These are phyloP conservation scores for Pythium aquatile DNA, from an alignment of 352 stramenopile species.

Conservation along the genomic window DNA sequence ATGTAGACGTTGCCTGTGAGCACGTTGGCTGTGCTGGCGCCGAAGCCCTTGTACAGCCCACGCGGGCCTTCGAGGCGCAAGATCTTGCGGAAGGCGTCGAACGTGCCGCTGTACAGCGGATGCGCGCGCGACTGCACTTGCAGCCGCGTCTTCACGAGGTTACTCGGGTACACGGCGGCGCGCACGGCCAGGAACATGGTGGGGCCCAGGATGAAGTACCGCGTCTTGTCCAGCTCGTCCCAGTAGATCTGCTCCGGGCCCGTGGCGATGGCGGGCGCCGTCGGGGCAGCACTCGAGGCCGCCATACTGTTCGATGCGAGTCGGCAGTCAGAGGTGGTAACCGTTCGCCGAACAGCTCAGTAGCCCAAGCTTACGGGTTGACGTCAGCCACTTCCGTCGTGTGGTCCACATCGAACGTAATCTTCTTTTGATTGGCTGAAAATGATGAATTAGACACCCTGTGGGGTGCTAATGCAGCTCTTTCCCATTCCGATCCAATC, in stretches of 20 bases:
- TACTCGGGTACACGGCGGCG: slow-evolving; percentile 84
- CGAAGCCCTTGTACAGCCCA: slow-evolving; percentile 87
- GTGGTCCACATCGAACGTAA: slow-evolving; percentile 11
- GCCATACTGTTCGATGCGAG: slow-evolving; percentile 1
- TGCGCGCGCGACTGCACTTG: slow-evolving; percentile 77
- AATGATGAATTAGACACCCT: neutral
- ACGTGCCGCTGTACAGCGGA: slow-evolving; percentile 75
- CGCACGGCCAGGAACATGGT: slow-evolving; percentile 82
- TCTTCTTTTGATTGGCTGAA: slow-evolving; percentile 8
- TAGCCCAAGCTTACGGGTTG: neutral
- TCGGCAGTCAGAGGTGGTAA: neutral
- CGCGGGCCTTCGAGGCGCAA: slow-evolving; percentile 67
- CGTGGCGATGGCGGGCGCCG: slow-evolving; percentile 16
- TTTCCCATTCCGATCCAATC: neutral
- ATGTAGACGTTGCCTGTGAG: slow-evolving; percentile 90
- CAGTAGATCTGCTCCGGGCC: slow-evolving; percentile 81
- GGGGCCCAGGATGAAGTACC: slow-evolving; percentile 83
- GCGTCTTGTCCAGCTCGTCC: slow-evolving; percentile 88
- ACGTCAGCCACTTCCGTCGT: slow-evolving; percentile 12
- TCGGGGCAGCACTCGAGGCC: neutral
- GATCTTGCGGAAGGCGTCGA: slow-evolving; percentile 86
- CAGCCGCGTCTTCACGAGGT: slow-evolving; percentile 86
- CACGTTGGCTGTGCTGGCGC: slow-evolving; percentile 83
- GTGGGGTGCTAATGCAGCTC: neutral
- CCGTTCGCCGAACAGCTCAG: slow-evolving; percentile 1